Conservation (phyloP, 2,329 filamentous ascomycete genomes). For the Colletotrichum spinosum region DNA sequence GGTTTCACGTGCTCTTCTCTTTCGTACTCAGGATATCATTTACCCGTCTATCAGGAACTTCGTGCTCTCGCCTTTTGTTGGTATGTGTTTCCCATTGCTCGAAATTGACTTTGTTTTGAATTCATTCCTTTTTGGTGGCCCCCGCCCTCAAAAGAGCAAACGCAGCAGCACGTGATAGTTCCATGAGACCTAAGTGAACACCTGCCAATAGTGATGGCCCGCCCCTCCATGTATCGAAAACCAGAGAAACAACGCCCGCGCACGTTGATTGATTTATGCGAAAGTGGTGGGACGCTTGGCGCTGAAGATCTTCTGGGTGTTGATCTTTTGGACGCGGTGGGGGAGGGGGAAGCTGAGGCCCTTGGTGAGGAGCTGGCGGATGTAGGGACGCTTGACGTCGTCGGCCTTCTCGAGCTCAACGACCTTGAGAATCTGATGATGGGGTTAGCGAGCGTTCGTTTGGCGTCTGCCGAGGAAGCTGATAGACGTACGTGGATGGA, state of each 20-base stretch:
- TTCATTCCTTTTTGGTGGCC: slow-evolving; percentile 49
- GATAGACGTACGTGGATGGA: slow-evolving; percentile 89
- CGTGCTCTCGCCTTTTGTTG: slow-evolving; percentile 6
- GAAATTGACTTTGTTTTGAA: slow-evolving; percentile 46
- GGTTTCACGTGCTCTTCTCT: slow-evolving; percentile 22
- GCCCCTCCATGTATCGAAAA: slow-evolving; percentile 53
- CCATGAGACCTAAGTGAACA: slow-evolving; percentile 71
- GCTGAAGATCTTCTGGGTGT: slow-evolving; percentile 91
- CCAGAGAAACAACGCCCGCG: slow-evolving; percentile 58
- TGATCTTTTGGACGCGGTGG: slow-evolving; percentile 89
- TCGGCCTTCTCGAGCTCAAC: slow-evolving; percentile 96
- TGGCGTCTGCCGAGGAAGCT: not conserved
- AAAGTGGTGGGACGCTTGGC: slow-evolving; percentile 96
- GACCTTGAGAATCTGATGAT: slow-evolving; percentile 89
- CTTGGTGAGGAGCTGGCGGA: slow-evolving; percentile 98
- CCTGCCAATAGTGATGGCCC: slow-evolving; percentile 61
- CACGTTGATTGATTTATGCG: slow-evolving; percentile 75
- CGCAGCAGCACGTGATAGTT: slow-evolving; percentile 64
- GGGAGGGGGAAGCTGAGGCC: slow-evolving; percentile 97
- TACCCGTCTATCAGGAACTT: slow-evolving; percentile 27
- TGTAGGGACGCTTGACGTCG: slow-evolving; percentile 98
- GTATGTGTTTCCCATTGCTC: slow-evolving; percentile 24
- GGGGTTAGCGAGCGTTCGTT: slow-evolving; percentile 16
- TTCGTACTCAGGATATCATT: slow-evolving; percentile 36
- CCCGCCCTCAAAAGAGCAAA: slow-evolving; percentile 61